Percentiles rank a stretch among this genome's conserved stretches.
These are phyloP conservation scores for Entonaema liquescens DNA, from an alignment of 495 filamentous ascomycete species.

Conservation along the genomic window DNA sequence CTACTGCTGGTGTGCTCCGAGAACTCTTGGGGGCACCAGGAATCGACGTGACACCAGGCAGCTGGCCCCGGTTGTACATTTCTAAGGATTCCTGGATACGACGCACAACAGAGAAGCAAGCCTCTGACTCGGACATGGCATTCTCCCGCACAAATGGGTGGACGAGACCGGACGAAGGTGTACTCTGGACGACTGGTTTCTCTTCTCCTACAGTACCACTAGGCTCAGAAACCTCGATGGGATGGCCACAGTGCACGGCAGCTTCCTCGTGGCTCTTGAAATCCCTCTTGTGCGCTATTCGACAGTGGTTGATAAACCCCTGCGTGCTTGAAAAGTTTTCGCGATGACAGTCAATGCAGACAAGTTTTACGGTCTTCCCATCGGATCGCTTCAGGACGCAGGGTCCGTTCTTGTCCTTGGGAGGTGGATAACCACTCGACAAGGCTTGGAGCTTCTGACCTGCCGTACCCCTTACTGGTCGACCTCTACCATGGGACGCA, in stretches of 20 bases:
- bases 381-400: slow-evolving; percentile 63
- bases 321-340: slow-evolving; percentile 94
- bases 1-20: slow-evolving; percentile 1
- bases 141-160: slow-evolving; percentile 74
- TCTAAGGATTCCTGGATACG: slow-evolving; percentile 58
- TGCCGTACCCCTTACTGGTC: slow-evolving; percentile 66
- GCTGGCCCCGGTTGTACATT: slow-evolving; percentile 55
- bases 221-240: slow-evolving; percentile 74
- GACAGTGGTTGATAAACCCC: slow-evolving; percentile 98
- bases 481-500: slow-evolving; percentile 62
- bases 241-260: slow-evolving; percentile 85
- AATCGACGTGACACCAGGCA: slow-evolving; percentile 54
- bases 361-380: slow-evolving; percentile 73
- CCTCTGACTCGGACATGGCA: slow-evolving; percentile 61
- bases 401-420: slow-evolving; percentile 69
- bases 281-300: slow-evolving; percentile 89
- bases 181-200: slow-evolving; percentile 45
- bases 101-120: slow-evolving; percentile 57
- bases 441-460: slow-evolving; percentile 74
- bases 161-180: slow-evolving; percentile 62
- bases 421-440: slow-evolving; percentile 72
- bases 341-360: slow-evolving; percentile 87
- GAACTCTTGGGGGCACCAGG: slow-evolving; percentile 45
- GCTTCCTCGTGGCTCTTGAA: slow-evolving; percentile 95
- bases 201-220: slow-evolving; percentile 65